Evolutionary conservation across 1,284 basidiomycete genomes (phyloP), one percentile per base, ranked within the genome.

Genomic region (Pseudozyma sp.): DNA sequence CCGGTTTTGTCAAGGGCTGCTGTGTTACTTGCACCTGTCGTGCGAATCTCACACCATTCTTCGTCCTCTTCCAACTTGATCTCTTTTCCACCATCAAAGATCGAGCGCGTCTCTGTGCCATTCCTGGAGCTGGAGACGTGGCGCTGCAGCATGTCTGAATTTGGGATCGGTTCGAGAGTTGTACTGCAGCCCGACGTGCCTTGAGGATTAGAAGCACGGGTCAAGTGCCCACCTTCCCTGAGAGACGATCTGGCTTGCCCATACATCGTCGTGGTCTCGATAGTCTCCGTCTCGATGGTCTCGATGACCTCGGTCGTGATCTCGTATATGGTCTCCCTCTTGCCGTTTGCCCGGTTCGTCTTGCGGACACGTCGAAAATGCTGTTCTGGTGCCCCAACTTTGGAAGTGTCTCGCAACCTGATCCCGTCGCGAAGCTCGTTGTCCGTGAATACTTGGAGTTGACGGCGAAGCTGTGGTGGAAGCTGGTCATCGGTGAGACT

Each of bases 301-400:
- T 86, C 85, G 9, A 77, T 77, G 30, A 85, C 72, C 69, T 86
- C 85, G 33, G 86, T 86, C 5, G 82, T 85, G 60, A 87, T 85
- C 77, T 87, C 86, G 61, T 84, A 85, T 24, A 82, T 72, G 24
- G 81, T 83, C 16, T 84, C 81, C 13, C 70, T 42, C 17, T 74
- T 70, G 13, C 76, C 68, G 9, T 77, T 68, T 50, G 71, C 71
- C 24, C 56, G 60, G 30, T 75, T 70, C 30, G 72, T 57, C 45
- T 80, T 70, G 37, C 60, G 57, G 24, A 68, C 56, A 45, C 64
- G 68, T 8, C 75, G 56, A 14, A 80, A 68, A 2, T 76, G 57
- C 13, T 63, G 57, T 34, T 67, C 51, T 7, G 78, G 70, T 3
- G 33, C 37, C 14, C 40, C 44, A 5, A 44, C 46, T 7, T 47